Evolutionary conservation across 345 rosid genomes (phyloP).

Genomic region (Cochlearia excelsa): DNA sequence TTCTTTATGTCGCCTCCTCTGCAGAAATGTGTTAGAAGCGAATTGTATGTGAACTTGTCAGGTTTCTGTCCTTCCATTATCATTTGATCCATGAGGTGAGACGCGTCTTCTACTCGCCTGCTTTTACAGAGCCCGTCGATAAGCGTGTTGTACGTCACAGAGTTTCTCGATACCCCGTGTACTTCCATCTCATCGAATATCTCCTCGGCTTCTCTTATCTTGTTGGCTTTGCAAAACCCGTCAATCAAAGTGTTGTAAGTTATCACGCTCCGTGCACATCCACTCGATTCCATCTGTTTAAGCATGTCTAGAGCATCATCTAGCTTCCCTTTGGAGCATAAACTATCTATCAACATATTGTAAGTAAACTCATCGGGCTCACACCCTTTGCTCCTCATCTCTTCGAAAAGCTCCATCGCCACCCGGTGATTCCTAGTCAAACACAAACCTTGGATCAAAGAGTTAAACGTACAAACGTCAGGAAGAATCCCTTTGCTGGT

Average conservation of each 20-base stretch:
- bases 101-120: slow-evolving; percentile 73
- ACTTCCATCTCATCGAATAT: slow-evolving; percentile 92
- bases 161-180: slow-evolving; percentile 78
- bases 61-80: slow-evolving; percentile 83
- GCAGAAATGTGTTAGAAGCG: slow-evolving; percentile 71
- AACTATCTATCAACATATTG: slow-evolving; percentile 74
- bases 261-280: slow-evolving; percentile 69
- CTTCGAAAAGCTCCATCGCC: slow-evolving; percentile 67
- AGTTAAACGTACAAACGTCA: slow-evolving; percentile 55
- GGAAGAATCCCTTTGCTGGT: slow-evolving; percentile 76
- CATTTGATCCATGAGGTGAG: slow-evolving; percentile 91
- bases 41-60: slow-evolving; percentile 80
- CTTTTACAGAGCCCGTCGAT: slow-evolving; percentile 79
- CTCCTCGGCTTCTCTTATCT: slow-evolving; percentile 77
- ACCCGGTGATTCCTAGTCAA: slow-evolving; percentile 47
- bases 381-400: slow-evolving; percentile 84
- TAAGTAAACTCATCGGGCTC: slow-evolving; percentile 82
- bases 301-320: slow-evolving; percentile 63
- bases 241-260: slow-evolving; percentile 85
- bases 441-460: slow-evolving; percentile 82
- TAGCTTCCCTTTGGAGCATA: slow-evolving; percentile 63
- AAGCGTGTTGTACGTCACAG: slow-evolving; percentile 81
- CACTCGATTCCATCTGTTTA: slow-evolving; percentile 75
- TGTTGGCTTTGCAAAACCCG: slow-evolving; percentile 79
- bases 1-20: slow-evolving; percentile 69